phyloP scores from a whole-genome alignment of 208 protist genomes.

The Leishmania gerbilli region DNA sequence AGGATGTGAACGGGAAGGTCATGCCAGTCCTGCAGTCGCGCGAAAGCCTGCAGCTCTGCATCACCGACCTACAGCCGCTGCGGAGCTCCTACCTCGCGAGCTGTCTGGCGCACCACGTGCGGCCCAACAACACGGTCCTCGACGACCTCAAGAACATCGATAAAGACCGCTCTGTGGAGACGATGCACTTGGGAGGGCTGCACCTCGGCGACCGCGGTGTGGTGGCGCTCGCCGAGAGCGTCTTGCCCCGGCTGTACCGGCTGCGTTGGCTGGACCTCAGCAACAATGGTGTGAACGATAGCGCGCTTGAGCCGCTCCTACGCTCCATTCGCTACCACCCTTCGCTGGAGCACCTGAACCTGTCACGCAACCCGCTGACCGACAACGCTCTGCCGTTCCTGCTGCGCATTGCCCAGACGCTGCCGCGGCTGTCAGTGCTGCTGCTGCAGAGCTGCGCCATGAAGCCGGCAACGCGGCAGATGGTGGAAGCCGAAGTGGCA shows the following conservation, averaged over 20 bases:
- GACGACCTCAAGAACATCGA: slow-evolving; percentile 31
- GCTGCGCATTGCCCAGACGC: slow-evolving; percentile 36
- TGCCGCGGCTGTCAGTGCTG: slow-evolving; percentile 40
- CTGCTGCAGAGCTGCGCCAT: slow-evolving; percentile 43
- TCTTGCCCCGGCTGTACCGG: slow-evolving; percentile 58
- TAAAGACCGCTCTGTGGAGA: slow-evolving; percentile 15
- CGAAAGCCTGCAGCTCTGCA: slow-evolving; percentile 33
- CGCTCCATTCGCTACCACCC: slow-evolving; percentile 42
- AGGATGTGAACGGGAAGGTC: slow-evolving; percentile 33
- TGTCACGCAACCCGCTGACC: slow-evolving; percentile 65
- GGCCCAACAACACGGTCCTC: slow-evolving; percentile 52
- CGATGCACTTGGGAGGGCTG: slow-evolving; percentile 37
- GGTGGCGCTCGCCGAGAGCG: slow-evolving; percentile 30
- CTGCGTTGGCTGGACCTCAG: slow-evolving; percentile 62
- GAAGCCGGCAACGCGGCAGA: slow-evolving; percentile 20
- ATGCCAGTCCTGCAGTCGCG: slow-evolving; percentile 36
- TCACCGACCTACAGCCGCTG: slow-evolving; percentile 39
- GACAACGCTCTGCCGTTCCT: slow-evolving; percentile 36
- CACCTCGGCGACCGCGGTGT: slow-evolving; percentile 51
- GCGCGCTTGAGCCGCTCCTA: slow-evolving; percentile 27
- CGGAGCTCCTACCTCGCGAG: slow-evolving; percentile 62
- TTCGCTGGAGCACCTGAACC: slow-evolving; percentile 41
- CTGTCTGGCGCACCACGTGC: slow-evolving; percentile 44
- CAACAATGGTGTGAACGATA: slow-evolving; percentile 58
- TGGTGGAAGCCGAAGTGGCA: slow-evolving; percentile 31